Evolutionary conservation across 768 basidiomycete species (phyloP), one percentile per base, ranked within the genome.

Genomic region (Tephrocybe sp.): DNA sequence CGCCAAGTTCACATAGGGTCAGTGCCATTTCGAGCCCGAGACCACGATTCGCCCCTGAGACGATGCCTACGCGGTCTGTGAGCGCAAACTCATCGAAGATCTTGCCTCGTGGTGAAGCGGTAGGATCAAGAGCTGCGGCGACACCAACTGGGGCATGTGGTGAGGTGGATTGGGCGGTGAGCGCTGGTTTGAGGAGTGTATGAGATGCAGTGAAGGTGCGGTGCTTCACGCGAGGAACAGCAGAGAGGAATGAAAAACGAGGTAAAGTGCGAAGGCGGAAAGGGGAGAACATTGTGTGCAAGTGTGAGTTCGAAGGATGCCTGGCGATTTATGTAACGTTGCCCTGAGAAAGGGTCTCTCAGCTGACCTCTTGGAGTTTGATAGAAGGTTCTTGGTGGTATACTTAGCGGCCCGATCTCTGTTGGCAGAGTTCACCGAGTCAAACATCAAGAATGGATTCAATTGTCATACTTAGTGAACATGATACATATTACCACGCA

Each of bases 1-100:
- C 85, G 31, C 89, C 89, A 12, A 80, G 84, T 68, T 91, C 89
- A 38, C 78, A 78, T 36, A 91, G 69, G 4, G 83, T 80, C 48
- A 90, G 69, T 32, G 87, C 87, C 84, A 87, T 85, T 69, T 92
- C 90, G n/a, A 92, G 79, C 2, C 90, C 90, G 13, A 92, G 77
- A 0, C 89, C 85, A 30, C 84, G 69, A 53, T 84, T 80, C 0
- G 76, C 84, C 5, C 85, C 85, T 0, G 84, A 80, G 23, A 87
- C 80, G 38, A 86, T 72, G 8, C 73, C 81, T 4, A 85, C 82
- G 2, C 81, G 76, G 49, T 78, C 79, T 11, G 66, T 69, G 33
- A 85, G 72, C 1, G 77, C 74, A 65, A 82, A 85, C 55, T 84
- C 81, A 42, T 77, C 76, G 58, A 81, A 77, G 17, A 85, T 75